Base-by-base conservation (phyloP, 2,329 filamentous ascomycete species). In the Myriosclerotinia duriaeana region DNA sequence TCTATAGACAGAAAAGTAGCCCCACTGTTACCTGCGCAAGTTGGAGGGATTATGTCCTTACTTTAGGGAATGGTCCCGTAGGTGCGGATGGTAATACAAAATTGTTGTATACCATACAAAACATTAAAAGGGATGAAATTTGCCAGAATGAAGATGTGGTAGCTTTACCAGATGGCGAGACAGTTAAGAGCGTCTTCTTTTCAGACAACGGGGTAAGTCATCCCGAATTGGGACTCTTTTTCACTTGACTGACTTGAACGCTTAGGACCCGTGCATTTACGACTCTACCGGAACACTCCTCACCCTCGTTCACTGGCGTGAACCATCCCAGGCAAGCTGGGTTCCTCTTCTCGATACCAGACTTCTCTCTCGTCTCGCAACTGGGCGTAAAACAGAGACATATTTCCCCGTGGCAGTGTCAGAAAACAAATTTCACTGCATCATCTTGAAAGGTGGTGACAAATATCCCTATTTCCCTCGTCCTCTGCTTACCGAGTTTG, bases 371-470 rank as follows among this genome's bases (percentile, higher is more conserved):
- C 92, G 95, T 69, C 85, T 97, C 4, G 90, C 91, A 0, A 88
- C 87, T 3, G 95, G 95, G 36, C 88, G 89, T 67, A 97, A 97
- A 78, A 85, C 90, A 70, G 95, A 99, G 79, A 86, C 84, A 0
- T 99, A 99, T 81, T 99, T 93, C 85, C 95, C 95, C 1, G 92
- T 99, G 42, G 95, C 95, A 0, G 93, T 98, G 1, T 92, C 94
- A 2, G 88, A 93, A 73, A 85, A 90, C 74, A 94, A 90, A 75
- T 99, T 99, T 78, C 94, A 98, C 82, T 99, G 96, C 80, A 97
- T 99, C 79, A 98, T 99, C 73, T 88, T 99, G 75, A 99, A 99
- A 80, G 95, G 95, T 69, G 91, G 90, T 46, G 95, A 99, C 76
- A 86, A 89, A 75, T 92, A 97, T 75, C 93, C 94, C 0, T 97